Base-by-base conservation (phyloP, 2,329 filamentous ascomycete species). In the Basipetospora chlamydospora region DNA sequence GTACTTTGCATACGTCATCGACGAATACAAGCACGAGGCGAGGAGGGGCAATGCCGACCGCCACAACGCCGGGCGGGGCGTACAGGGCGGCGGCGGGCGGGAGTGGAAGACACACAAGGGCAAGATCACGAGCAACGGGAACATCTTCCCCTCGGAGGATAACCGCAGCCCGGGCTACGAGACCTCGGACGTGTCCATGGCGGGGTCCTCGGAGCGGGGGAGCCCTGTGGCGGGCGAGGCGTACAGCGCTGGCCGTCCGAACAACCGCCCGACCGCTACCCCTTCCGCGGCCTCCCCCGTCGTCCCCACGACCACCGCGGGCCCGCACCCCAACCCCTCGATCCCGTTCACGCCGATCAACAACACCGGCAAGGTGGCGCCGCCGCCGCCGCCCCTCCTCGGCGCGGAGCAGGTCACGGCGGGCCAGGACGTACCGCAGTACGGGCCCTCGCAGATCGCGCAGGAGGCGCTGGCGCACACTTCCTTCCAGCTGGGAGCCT, bases 1-100 rank as follows among this genome's bases (percentile, higher is more conserved):
- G 3, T 76, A 69, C 44, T 76, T 71, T 43, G 48, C 57, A 2
- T 55, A 50, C 2, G 57, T 21, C 66, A 74, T 40, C 68, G 64
- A 41, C 22, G 47, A 50, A 21, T 47, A 55, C 39, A 43, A 49
- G 12, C 40, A 47, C 13, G 32, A 50, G 49, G 12, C 38, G 39
- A 15, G 41, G 25, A 42, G 55, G 30, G 44, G 57, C 23, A 50
- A 67, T n/a, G 55, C 58, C 8, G 28, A 28, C n/a, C 28, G 20
- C 9, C 28, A 16, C n/a, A 3, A 49, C 61, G 33, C 59, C 59
- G 2, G 60, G 57, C 5, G 42, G 43, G 3, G 31, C 25, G 32
- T 39, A 10, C 23, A 39, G 31, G 64, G 68, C 11, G 71, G 68
- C 23, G 71, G 66, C 1, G 51, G 72, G 3, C 68, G 71, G 42